Conservation (phyloP, 495 filamentous ascomycete genomes). For the Daldinia childiae region DNA sequence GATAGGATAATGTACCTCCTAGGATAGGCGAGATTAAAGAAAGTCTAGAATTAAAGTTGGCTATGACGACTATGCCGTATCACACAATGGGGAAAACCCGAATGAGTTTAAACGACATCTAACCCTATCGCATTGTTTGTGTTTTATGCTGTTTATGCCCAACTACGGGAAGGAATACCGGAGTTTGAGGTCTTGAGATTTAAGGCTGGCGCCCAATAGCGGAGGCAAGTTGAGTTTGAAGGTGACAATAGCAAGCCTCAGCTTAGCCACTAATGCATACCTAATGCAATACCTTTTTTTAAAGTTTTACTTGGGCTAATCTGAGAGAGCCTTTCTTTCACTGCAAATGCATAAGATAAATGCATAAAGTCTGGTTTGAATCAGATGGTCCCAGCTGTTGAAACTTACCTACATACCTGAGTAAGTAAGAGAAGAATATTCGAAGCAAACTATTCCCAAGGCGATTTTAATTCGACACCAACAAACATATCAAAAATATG, state of each 20-base stretch:
- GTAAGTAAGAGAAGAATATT: neutral
- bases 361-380: neutral
- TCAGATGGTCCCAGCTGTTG: neutral
- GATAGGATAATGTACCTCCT: too few relatives aligned
- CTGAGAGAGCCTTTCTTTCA: neutral
- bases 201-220: slow-evolving; percentile 18
- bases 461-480: neutral
- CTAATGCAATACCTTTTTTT: neutral
- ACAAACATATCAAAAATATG: neutral
- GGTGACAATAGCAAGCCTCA: slow-evolving; percentile 16
- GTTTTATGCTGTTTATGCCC: slow-evolving; percentile 3
- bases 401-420: neutral
- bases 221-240: slow-evolving; percentile 1
- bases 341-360: neutral
- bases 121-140: slow-evolving; percentile 23
- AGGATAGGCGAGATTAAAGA: neutral
- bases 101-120: neutral
- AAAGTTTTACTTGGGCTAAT: neutral
- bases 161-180: slow-evolving; percentile 2
- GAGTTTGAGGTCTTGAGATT: slow-evolving; percentile 2
- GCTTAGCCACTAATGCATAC: slow-evolving; percentile 23
- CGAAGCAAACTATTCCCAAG: neutral
- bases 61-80: slow-evolving; percentile 17
- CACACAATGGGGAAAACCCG: slow-evolving; percentile 18
- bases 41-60: neutral